Percentiles rank a stretch among this genome's conserved stretches.
These are phyloP conservation scores for Amyloporia xantha DNA, from an alignment of 768 basidiomycete genomes.

Conservation along the genomic window DNA sequence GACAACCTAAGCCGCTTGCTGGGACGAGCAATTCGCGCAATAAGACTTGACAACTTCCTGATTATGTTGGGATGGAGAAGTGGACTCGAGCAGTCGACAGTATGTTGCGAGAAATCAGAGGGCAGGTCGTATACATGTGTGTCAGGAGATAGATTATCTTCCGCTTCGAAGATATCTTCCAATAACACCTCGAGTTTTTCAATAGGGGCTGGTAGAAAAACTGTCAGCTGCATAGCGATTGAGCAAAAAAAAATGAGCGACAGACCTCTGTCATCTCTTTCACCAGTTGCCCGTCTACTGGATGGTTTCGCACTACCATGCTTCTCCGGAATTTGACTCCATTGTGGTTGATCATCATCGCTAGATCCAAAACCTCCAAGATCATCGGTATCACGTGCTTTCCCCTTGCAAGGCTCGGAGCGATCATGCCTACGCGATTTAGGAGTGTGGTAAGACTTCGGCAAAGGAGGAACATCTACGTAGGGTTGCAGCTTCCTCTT, in stretches of 20 bases:
- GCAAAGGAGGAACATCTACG: constrained; percentile 23
- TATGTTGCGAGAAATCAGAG: constrained; percentile 52
- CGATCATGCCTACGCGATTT: constrained; percentile 15
- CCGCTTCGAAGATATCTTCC: constrained; percentile 81
- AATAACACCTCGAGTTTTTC: constrained; percentile 73
- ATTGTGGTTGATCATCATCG: constrained; percentile 27
- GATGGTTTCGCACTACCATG: constrained; percentile 41
- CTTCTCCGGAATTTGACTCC: constrained; percentile 4
- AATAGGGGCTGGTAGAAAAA: constrained; percentile 44
- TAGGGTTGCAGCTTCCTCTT: constrained; percentile 21
- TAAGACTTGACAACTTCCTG: constrained; percentile 62
- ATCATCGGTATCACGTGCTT: constrained; percentile 29
- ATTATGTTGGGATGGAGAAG: constrained; percentile 52
- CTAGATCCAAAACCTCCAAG: constrained; percentile 56
- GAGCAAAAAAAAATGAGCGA: not conserved
- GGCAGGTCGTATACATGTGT: constrained; percentile 44
- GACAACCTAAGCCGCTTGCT: constrained; percentile 58
- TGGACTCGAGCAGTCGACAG: constrained; percentile 51
- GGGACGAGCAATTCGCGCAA: constrained; percentile 61
- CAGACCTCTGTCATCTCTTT: constrained; percentile 69
- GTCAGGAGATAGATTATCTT: constrained; percentile 63
- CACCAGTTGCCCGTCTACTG: constrained; percentile 52
- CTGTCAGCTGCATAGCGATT: not conserved
- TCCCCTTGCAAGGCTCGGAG: constrained; percentile 22
- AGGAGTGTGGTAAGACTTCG: constrained; percentile 18